Evolutionary conservation across 495 filamentous ascomycete genomes (phyloP), one percentile per base, ranked within the genome.

Genomic region (Hypoxylon fragiforme): DNA sequence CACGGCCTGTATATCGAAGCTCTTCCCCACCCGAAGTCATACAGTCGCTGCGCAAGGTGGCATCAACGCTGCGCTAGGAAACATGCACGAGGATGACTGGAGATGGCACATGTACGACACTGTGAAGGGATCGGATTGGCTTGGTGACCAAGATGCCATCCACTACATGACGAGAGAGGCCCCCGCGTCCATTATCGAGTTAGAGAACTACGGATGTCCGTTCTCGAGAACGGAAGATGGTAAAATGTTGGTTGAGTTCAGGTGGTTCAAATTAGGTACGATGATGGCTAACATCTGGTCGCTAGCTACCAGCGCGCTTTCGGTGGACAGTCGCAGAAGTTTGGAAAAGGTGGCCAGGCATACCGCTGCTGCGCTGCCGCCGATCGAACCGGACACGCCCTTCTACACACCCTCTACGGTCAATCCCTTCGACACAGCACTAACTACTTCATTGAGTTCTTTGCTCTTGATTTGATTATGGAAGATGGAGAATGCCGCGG

Each of bases 51-150:
- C 92, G 22, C 90, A 92, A 69, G 90, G 90, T 59, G 91, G 91
- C 62, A 95, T 96, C 77, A 96, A 96, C 75, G 92, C 92, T 59
- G 92, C 92, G 37, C 83, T 97, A 60, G 92, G 92, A 73, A 97
- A 97, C 69, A 82, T 81, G 79, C 77, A 83, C 76, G 78, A 80
- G 74, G 92, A 97, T 72, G 92, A 97, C 78, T 97, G 92, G 92
- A 86, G 92, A 73, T 97, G 92, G 92, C 92, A 97, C 78, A 97
- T 97, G 92, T 97, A 97, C 80, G 92, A 97, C 74, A 97, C 92
- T 38, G 92, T 97, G 55, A 97, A 97, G 79, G 92, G 92, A 64
- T 95, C 89, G 46, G 92, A 97, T 80, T 97, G 92, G 92, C 82
- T 97, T 24, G 92, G 92, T 70, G 92, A 97, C 76, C 92, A 97